A percentile compares a stretch with the other conserved stretches of the same genome.
These are phyloP conservation scores for Cercophora samala DNA, from an alignment of 495 filamentous ascomycete genomes.

Conservation along the genomic window DNA sequence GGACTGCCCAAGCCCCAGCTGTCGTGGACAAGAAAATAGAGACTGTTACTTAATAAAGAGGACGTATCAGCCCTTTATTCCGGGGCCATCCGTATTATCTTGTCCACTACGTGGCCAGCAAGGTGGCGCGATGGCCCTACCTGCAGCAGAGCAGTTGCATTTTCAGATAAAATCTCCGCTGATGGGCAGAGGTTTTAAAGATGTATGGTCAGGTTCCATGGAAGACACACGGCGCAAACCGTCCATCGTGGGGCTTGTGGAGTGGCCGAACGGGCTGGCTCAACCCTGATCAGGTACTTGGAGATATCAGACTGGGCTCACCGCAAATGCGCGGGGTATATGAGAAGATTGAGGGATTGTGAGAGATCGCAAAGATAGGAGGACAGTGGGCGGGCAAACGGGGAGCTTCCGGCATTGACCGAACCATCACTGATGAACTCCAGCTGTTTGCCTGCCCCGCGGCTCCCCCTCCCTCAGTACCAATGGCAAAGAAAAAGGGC, in stretches of 20 bases:
- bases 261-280: no score
- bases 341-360: background rate
- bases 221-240: background rate
- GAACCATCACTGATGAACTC: background rate
- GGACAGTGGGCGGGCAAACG: background rate
- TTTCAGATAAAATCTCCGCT: constrained; percentile 7
- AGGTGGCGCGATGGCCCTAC: background rate
- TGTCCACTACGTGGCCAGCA: background rate
- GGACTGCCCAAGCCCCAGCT: constrained; percentile 19
- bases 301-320: background rate
- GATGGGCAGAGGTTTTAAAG: background rate
- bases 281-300: no score
- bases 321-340: background rate
- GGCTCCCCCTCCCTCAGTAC: background rate
- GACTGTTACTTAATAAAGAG: no score
- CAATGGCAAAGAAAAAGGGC: background rate
- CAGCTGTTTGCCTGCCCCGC: background rate
- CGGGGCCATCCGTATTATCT: no score
- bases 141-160: background rate
- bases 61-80: no score
- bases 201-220: background rate
- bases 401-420: background rate
- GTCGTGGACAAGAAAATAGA: no score
- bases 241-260: no score
- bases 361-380: background rate